These are phyloP conservation scores for Arbutus unedo DNA, from an alignment of 148 eudicot species.

Conservation along the genomic window DNA sequence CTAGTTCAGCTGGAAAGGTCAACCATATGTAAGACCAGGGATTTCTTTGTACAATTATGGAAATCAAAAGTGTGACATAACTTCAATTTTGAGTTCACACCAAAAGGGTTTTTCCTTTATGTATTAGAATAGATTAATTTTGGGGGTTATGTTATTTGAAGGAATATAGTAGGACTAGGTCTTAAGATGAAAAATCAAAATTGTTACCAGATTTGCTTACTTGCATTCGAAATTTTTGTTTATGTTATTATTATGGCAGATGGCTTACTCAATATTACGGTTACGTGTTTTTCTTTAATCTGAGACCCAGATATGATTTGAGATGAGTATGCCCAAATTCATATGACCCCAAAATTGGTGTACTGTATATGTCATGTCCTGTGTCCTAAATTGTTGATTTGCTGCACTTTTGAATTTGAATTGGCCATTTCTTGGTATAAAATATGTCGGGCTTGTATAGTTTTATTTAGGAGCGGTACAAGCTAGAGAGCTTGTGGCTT, in stretches of 20 bases:
- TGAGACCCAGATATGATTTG: too few species aligned
- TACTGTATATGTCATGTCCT: not conserved
- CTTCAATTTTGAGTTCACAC: too few species aligned
- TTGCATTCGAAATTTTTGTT: not conserved
- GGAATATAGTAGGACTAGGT: not conserved
- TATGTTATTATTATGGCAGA: not conserved
- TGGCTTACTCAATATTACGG: not conserved
- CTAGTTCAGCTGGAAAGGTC: too few species aligned
- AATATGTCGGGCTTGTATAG: too few species aligned
- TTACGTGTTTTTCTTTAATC: too few species aligned
- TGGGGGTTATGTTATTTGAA: not conserved
- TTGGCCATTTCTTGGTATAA: not conserved
- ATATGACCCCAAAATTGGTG: too few species aligned
- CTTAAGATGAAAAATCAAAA: not conserved
- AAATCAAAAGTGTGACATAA: too few species aligned
- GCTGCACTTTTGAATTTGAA: not conserved
- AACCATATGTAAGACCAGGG: too few species aligned
- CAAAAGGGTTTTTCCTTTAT: too few species aligned
- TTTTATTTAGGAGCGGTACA: not conserved
- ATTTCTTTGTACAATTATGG: too few species aligned
- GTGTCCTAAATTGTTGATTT: not conserved
- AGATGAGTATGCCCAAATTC: too few species aligned
- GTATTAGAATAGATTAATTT: too few species aligned
- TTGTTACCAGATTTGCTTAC: not conserved
- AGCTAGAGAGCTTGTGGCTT: not conserved